Evolutionary conservation across 1,139 yeast species (phyloP).

Genomic region (Trichomonascaceae sp.): DNA sequence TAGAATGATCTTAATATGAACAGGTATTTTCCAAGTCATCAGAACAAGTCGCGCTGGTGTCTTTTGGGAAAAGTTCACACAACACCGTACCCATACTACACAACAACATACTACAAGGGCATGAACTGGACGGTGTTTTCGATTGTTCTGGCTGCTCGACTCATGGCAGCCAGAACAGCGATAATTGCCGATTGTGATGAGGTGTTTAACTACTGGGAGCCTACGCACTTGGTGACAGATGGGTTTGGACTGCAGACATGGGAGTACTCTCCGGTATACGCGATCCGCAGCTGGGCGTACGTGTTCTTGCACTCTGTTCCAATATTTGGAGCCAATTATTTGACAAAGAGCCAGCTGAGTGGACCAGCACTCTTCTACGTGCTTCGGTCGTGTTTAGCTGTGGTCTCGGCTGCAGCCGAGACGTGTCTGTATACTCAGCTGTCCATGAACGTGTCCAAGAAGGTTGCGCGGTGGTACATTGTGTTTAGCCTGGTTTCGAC

Average conservation of each 20-base stretch:
- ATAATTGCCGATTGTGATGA: slow-evolving; percentile 82
- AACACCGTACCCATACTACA: too few relatives aligned
- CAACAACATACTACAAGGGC: too few relatives aligned
- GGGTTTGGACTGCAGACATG: slow-evolving; percentile 90
- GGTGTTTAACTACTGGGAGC: slow-evolving; percentile 84
- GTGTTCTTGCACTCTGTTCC: slow-evolving; percentile 24
- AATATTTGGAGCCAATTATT: not conserved
- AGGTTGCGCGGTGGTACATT: slow-evolving; percentile 47
- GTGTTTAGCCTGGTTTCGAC: slow-evolving; percentile 36
- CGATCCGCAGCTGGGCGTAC: slow-evolving; percentile 79
- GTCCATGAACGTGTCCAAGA: slow-evolving; percentile 22
- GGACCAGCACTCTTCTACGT: slow-evolving; percentile 27
- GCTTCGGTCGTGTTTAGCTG: slow-evolving; percentile 41
- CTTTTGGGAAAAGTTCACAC: too few relatives aligned
- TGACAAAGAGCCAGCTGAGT: not conserved
- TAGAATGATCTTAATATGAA: too few relatives aligned
- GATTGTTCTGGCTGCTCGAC: slow-evolving; percentile 25
- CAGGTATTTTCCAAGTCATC: too few relatives aligned
- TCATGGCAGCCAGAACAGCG: slow-evolving; percentile 39
- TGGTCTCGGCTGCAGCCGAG: slow-evolving; percentile 44
- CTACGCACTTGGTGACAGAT: slow-evolving; percentile 62
- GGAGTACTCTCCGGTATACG: slow-evolving; percentile 89
- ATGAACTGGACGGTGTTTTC: slow-evolving; percentile 6
- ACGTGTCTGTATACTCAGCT: slow-evolving; percentile 35
- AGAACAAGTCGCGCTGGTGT: too few relatives aligned